Percentiles rank a stretch among this genome's conserved stretches.
Evolutionary conservation across 371 early-diverging fungal species (phyloP).

Genomic region (Haplosporangium sp.): DNA sequence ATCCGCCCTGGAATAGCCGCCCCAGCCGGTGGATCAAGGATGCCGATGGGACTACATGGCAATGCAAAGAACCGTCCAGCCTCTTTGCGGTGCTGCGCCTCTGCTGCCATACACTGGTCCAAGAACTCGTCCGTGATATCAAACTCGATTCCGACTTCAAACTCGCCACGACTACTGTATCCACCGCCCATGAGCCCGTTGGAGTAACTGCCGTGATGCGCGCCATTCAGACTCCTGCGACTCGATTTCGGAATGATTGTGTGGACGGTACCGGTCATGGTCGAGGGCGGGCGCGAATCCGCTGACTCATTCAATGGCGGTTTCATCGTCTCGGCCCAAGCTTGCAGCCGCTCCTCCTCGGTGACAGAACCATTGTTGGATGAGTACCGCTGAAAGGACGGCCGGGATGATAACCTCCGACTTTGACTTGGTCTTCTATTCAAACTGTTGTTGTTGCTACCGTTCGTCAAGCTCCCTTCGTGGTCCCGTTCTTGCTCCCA

Average conservation of each 20-base stretch:
- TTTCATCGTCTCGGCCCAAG: slow-evolving; percentile 19
- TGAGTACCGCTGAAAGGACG: slow-evolving; percentile 15
- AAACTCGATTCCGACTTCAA: slow-evolving; percentile 51
- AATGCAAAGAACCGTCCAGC: slow-evolving; percentile 52
- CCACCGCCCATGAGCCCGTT: slow-evolving; percentile 34
- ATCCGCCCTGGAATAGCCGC: background rate
- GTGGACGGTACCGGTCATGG: slow-evolving; percentile 8
- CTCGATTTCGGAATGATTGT: slow-evolving; percentile 42
- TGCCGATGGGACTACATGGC: slow-evolving; percentile 24
- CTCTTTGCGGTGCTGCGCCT: slow-evolving; percentile 45
- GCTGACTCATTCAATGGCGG: background rate
- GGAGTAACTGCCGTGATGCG: slow-evolving; percentile 11
- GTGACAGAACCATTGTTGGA: slow-evolving; percentile 23
- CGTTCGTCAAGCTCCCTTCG: background rate
- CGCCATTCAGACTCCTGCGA: slow-evolving; percentile 37
- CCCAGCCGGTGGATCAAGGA: background rate
- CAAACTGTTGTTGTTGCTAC: slow-evolving; percentile 8
- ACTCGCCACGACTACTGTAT: slow-evolving; percentile 47
- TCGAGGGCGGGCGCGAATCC: slow-evolving; percentile 22
- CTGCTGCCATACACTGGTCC: slow-evolving; percentile 46
- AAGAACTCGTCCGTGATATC: slow-evolving; percentile 45
- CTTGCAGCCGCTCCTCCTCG: slow-evolving; percentile 27
- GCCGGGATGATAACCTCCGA: slow-evolving; percentile 15
- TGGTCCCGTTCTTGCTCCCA: background rate
- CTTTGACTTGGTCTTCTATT: background rate